phyloP scores from a whole-genome alignment of 2,329 filamentous ascomycete species.

The Alternaria sp. region DNA sequence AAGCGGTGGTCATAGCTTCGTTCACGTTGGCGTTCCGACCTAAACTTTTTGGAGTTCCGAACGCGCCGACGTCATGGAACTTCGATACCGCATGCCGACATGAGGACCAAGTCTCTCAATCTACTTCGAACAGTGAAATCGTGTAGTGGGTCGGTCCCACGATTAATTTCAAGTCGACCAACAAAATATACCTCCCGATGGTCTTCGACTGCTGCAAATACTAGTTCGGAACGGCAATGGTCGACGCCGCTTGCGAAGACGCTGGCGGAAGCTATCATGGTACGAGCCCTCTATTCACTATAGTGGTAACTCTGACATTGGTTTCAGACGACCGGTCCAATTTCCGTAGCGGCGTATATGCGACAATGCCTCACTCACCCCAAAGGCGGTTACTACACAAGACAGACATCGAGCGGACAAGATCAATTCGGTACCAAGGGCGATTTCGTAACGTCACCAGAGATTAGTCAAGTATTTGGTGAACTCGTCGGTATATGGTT shows the following conservation, averaged over 20 bases:
- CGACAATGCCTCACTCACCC: conserved; percentile 96
- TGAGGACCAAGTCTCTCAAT: conserved; percentile 44
- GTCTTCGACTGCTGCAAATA: conserved; percentile 38
- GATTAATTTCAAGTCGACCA: conserved; percentile 9
- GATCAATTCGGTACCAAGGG: conserved; percentile 94
- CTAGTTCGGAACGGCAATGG: conserved; percentile 68
- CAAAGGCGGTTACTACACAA: conserved; percentile 91
- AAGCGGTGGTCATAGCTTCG: conserved; percentile 46
- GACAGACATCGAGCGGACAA: conserved; percentile 68
- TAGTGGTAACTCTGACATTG: conserved; percentile 9
- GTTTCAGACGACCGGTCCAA: conserved; percentile 80
- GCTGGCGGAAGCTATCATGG: conserved; percentile 84
- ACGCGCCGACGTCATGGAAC: conserved; percentile 45
- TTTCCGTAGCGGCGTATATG: conserved; percentile 95
- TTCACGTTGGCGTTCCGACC: conserved; percentile 39
- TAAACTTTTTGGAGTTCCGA: conserved; percentile 37
- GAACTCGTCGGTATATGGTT: conserved; percentile 95
- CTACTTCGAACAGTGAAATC: conserved; percentile 36
- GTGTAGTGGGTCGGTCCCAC: conserved; percentile 25
- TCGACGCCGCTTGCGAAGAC: conserved; percentile 91
- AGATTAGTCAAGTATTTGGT: conserved; percentile 97
- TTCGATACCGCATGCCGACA: conserved; percentile 36
- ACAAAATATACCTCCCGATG: conserved; percentile 48
- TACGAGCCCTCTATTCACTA: conserved; percentile 53
- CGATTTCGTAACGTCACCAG: conserved; percentile 95